Evolutionary conservation across 495 filamentous ascomycete species (phyloP), one percentile per base, ranked within the genome.

Genomic region (Apodospora peruviana): DNA sequence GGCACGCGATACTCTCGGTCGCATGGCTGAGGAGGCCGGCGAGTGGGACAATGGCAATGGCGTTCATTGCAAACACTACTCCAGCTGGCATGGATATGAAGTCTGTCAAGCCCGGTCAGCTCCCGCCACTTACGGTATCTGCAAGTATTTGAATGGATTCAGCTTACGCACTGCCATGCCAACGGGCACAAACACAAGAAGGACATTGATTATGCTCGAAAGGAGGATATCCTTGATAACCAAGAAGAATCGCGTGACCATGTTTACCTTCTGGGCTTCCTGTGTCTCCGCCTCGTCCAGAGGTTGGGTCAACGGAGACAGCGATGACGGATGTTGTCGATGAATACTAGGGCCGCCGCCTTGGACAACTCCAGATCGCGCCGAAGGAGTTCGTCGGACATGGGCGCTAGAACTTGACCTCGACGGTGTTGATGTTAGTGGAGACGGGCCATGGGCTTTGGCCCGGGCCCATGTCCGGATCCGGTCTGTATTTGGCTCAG

Each of bases 1-100:
- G 80, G 45, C 75, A 75, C 24, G 88, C 88, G 37, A 91, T 83
- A 52, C 77, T 83, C 65, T 93, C 88, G n/a, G 88, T 94, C 16
- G 87, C 88, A 65, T 87, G 78, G 55, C 79, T 81, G 47, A 93
- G 76, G 14, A 94, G 64, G n/a, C 83, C 86, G 24, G 88, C 88
- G 56, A 94, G 69, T 1, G 88, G 88, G 40, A 93, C 79, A 63
- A 94, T 89, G 24, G 88, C 88, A 43, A 93, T 72, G 9, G 86
- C 85, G 56, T 94, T 93, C 73, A 91, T 55, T 10, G 34, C 49
- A 23, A 61, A 56, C 10, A 88, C 52, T 38, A 67, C 59, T 8
- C 66, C 67, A 14, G 52, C 56, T 17, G 42, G 42, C 42, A 44
- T 44, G 12, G 22, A 17, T 2, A 16, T 19, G 25, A 44, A 44